These are phyloP conservation scores for Gloeostereum incarnatum DNA, from an alignment of 768 basidiomycete species.

Conservation along the genomic window DNA sequence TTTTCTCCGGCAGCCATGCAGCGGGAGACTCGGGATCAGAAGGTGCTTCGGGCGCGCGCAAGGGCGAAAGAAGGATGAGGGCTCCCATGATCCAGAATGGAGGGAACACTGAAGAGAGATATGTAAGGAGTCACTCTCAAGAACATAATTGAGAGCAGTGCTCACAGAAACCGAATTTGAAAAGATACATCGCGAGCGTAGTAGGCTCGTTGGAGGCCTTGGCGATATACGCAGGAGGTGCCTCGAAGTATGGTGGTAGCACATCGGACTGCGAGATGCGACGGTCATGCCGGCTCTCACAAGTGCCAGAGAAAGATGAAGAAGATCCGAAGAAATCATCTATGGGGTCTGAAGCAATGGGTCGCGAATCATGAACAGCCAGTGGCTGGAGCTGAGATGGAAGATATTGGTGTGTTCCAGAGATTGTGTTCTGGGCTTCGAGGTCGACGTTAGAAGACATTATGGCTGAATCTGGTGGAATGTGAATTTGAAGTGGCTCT, in stretches of 20 bases:
- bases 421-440: too few relatives aligned
- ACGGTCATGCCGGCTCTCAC: constrained; percentile 30
- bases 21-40: constrained; percentile 18
- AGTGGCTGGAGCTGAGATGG: too few relatives aligned
- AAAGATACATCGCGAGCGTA: constrained; percentile 50
- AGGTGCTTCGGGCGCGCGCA: constrained; percentile 26
- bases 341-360: constrained; percentile 15
- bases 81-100: constrained; percentile 53
- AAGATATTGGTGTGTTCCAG: too few relatives aligned
- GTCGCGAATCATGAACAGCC: too few relatives aligned
- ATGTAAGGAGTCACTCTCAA: constrained; percentile 4
- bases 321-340: constrained; percentile 28
- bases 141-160: constrained; percentile 6
- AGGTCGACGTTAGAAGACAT: too few relatives aligned
- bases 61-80: constrained; percentile 42
- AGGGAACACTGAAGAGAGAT: constrained; percentile 38
- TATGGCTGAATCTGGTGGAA: too few relatives aligned
- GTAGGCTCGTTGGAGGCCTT: constrained; percentile 30
- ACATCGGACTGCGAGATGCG: constrained; percentile 25
- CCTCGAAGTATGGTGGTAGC: constrained; percentile 31
- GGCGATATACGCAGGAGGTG: constrained; percentile 19
- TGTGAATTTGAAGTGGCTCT: too few relatives aligned
- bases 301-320: constrained; percentile 20
- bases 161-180: constrained; percentile 56
- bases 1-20: constrained; percentile 54